Evolutionary conservation across 1,284 basidiomycete genomes (phyloP).

Genomic region (Grifola frondosa): DNA sequence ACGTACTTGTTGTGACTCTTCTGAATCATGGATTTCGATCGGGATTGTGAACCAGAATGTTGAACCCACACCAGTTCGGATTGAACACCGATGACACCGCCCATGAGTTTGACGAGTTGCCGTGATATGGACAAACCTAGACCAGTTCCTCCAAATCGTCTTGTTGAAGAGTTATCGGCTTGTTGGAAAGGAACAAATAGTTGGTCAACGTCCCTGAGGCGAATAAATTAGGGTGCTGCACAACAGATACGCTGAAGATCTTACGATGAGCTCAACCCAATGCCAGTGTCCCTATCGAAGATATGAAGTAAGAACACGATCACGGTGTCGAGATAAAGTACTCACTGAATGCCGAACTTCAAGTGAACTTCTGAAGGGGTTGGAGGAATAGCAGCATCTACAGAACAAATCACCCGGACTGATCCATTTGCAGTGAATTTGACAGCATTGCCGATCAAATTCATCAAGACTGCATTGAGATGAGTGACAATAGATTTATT

Average conservation of each 20-base stretch:
- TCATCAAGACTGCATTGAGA: conserved; percentile 75
- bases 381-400: conserved; percentile 40
- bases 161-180: conserved; percentile 72
- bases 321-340: conserved; percentile 1
- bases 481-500: conserved; percentile 4
- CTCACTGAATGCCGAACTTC: conserved; percentile 65
- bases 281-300: conserved; percentile 58
- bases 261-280: conserved; percentile 55
- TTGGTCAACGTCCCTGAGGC: conserved; percentile 58
- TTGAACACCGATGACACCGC: conserved; percentile 65
- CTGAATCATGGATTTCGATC: conserved; percentile 53
- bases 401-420: conserved; percentile 58
- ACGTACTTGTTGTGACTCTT: conserved; percentile 51
- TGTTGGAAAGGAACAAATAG: conserved; percentile 74
- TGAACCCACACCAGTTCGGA: conserved; percentile 64
- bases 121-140: conserved; percentile 70
- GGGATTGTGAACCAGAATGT: conserved; percentile 72
- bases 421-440: conserved; percentile 67
- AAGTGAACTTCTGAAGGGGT: conserved; percentile 47
- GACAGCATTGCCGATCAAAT: conserved; percentile 72
- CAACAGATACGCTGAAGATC: neutral
- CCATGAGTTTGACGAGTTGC: conserved; percentile 71
- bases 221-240: neutral
- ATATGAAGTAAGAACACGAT: conserved; percentile 1
- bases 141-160: conserved; percentile 71